Conservation (phyloP, 2,329 filamentous ascomycete genomes). For the Nectriaceae sp. region DNA sequence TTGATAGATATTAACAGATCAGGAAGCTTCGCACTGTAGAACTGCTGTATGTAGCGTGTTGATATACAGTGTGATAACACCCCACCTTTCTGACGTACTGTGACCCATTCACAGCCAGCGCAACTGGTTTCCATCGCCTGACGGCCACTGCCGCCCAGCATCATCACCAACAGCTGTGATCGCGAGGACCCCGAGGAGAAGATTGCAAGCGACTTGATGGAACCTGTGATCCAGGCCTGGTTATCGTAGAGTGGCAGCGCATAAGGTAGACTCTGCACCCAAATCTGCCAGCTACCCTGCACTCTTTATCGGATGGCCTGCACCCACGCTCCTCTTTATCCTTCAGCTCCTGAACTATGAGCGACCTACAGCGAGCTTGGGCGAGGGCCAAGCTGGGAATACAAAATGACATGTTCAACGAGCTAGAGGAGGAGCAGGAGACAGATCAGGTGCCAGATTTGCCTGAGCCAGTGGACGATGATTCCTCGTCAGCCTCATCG, state of each 20-base stretch:
- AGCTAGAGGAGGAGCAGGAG: conserved; percentile 55
- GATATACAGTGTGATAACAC: neutral
- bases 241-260: neutral
- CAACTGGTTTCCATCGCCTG: neutral
- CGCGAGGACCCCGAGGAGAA: neutral
- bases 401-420: conserved; percentile 51
- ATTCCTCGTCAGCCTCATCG: conserved; percentile 73
- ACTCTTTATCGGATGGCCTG: neutral
- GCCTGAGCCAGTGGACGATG: conserved; percentile 53
- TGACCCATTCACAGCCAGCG: conserved; percentile 1
- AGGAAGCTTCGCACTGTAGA: neutral
- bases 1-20: neutral
- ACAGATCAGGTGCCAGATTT: conserved; percentile 48
- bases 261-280: neutral
- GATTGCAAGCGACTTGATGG: neutral
- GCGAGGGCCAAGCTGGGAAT: conserved; percentile 73
- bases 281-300: neutral
- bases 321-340: conserved; percentile 16
- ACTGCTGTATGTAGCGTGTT: neutral
- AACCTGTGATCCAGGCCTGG: neutral
- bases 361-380: conserved; percentile 77
- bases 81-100: neutral
- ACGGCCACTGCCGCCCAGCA: neutral
- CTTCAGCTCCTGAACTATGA: conserved; percentile 57
- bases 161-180: neutral